Evolutionary conservation across 2,329 filamentous ascomycete species (phyloP).

Genomic region (Colletotrichum eremochloae): DNA sequence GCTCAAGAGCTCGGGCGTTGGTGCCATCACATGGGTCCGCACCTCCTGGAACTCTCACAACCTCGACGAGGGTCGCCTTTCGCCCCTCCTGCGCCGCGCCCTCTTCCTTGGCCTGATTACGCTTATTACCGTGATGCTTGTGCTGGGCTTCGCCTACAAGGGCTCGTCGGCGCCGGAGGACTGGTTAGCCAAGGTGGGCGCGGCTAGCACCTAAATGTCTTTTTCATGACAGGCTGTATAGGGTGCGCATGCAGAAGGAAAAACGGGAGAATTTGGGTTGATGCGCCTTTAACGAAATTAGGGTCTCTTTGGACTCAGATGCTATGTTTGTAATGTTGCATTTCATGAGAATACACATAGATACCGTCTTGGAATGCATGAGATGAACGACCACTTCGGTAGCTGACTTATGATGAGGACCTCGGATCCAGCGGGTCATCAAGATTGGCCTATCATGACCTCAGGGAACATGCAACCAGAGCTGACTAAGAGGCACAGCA

Average conservation of each 20-base stretch:
- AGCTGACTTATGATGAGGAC: neutral
- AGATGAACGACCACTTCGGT: neutral
- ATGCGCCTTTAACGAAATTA: neutral
- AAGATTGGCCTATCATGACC: slow-evolving; percentile 21
- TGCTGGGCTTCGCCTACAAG: slow-evolving; percentile 42
- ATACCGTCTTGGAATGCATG: slow-evolving; percentile 22
- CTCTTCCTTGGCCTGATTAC: slow-evolving; percentile 41
- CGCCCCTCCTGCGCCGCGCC: slow-evolving; percentile 45
- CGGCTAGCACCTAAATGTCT: slow-evolving; percentile 9
- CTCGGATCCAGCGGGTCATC: neutral
- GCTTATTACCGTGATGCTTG: slow-evolving; percentile 43
- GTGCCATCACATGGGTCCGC: slow-evolving; percentile 38
- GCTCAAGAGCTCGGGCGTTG: slow-evolving; percentile 42
- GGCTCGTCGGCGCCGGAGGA: slow-evolving; percentile 29
- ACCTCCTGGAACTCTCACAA: slow-evolving; percentile 40
- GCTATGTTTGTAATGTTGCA: slow-evolving; percentile 6
- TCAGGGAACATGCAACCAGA: slow-evolving; percentile 27
- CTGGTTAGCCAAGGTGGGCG: slow-evolving; percentile 26
- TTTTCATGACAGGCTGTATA: slow-evolving; percentile 21
- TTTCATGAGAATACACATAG: slow-evolving; percentile 20
- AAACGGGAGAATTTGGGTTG: neutral
- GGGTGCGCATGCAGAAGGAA: neutral
- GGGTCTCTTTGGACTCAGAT: neutral
- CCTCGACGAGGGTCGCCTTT: slow-evolving; percentile 44
- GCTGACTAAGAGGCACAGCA: slow-evolving; percentile 24